Base-by-base conservation (phyloP, 176 grass and related monocot genomes). In the Triticum aestivum region DNA sequence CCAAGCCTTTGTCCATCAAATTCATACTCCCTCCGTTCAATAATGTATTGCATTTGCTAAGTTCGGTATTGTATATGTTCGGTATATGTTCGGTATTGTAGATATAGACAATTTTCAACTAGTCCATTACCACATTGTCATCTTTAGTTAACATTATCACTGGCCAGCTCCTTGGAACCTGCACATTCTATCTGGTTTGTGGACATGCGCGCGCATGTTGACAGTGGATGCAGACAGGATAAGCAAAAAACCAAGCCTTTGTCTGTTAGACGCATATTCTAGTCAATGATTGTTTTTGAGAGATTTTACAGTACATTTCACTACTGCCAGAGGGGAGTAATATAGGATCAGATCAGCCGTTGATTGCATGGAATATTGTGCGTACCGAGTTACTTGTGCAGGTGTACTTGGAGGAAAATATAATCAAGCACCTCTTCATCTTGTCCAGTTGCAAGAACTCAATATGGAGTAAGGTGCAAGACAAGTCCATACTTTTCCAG, bases 381-480 rank as follows among this genome's bases (percentile, higher is more conserved):
- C 2, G 29, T 30, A 30, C 29, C 29, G 29, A 32, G 51, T 54
- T 54, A 93, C 92, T 85, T 97, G 92, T 79, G 95, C 92, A 0
- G 95, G 95, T 32, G 95, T 93, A 83, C 87, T 93, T 33, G 91
- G 94, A 69, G 89, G 92, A 79, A 97, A 79, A 95, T 87, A 82
- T 95, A 97, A 90, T 97, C 92, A 82, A 93, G 3, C 91, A 98
- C 90, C 59, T 92, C 95, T 95, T 98, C 92, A 73, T 98, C 92
- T 90, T 90, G 92, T 41, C 89, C 91, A 88, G 95, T 98, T 76
- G 95, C 95, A 93, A 98, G 92, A 59, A 75, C 32, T 90, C 80
- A 75, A 71, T 95, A 98, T 58, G 95, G 91, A 73, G 95, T 95
- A 86, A 98, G 90, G 67, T 98, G 95, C 73, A 98, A 89, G 83